Percentiles rank a stretch among this genome's conserved stretches.
phyloP scores from a whole-genome alignment of 202 grass and related monocot genomes.

The Alloteropsis angusta region DNA sequence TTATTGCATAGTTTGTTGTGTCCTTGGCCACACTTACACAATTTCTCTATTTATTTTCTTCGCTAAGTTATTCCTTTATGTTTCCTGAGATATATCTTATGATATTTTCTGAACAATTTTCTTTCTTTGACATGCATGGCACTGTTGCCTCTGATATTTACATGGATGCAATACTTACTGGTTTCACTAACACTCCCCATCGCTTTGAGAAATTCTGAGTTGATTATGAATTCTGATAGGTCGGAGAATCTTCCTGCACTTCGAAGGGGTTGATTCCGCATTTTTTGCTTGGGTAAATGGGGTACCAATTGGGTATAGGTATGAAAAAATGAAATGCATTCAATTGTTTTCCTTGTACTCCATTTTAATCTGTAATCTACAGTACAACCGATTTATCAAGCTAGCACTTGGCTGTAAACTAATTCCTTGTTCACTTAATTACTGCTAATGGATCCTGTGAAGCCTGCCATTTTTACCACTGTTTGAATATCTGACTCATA shows the following conservation, averaged over 20 bases:
- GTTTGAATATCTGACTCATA: background rate
- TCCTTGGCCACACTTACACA: background rate
- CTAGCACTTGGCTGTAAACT: background rate
- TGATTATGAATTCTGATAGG: constrained; percentile 54
- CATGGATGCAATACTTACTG: background rate
- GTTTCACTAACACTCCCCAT: background rate
- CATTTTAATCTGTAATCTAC: background rate
- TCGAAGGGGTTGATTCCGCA: constrained; percentile 93
- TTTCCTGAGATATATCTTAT: background rate
- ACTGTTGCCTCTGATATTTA: background rate
- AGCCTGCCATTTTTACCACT: background rate
- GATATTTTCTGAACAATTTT: background rate
- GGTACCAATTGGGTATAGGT: constrained; percentile 80
- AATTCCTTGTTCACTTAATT: constrained; percentile 4
- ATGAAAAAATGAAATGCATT: constrained; percentile 7
- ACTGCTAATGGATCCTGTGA: background rate
- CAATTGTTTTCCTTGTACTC: background rate
- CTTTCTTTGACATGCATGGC: background rate
- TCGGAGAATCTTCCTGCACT: constrained; percentile 87
- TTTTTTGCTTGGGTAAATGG: constrained; percentile 98
- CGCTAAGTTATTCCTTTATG: background rate
- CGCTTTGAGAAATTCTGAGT: background rate
- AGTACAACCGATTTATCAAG: background rate
- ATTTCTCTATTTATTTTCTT: background rate
- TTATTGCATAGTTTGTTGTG: background rate